Evolutionary conservation across 2,329 filamentous ascomycete genomes (phyloP), one percentile per base, ranked within the genome.

Genomic region (Aureobasidium leucospermi): DNA sequence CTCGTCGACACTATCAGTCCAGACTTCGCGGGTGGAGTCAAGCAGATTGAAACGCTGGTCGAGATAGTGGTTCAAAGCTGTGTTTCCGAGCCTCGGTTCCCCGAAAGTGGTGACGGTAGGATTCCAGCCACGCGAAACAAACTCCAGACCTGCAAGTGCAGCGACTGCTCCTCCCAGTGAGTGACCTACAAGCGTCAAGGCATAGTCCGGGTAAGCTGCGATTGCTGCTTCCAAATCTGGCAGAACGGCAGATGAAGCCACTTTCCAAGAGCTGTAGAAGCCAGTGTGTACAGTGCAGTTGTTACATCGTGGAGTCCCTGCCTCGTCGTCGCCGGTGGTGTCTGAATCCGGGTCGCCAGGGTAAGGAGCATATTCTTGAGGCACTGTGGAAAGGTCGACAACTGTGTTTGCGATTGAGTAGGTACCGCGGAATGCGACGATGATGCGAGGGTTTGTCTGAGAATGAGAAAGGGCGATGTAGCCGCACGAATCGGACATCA

Each of bases 221-320:
- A 81, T 77, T 5, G 89, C 76, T 5, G 76, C 73, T 58, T 83
- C 76, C 4, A 99, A 75, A 31, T 85, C 77, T 0, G 87, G 82
- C 15, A 96, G 72, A 31, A 99, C 83, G 2, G 81, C 75, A 32
- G 80, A 75, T 51, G 90, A 83, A 0, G 92, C 89, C 68, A 86
- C 85, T 53, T 81, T 77, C 93, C 94, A 99, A 0, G 90, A 92
- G 15, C 82, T 79, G 69, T 94, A 83, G 73, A 99, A 99, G 16
- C 94, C 94, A 62, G 85, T 85, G 71, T 99, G 94, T 1, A 97
- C 93, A 5, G 89, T 96, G 73, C 94, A 99, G 71, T 96, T 93
- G 6, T 77, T 72, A 73, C 94, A 99, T 65, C 79, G 81, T 28
- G 81, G 78, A 45, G 70, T 69, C 65, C 64, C 57, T 64, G 65